Evolutionary conservation across 208 protist species (phyloP), one percentile per base, ranked within the genome.

Genomic region (Trypanosoma lewisi): DNA sequence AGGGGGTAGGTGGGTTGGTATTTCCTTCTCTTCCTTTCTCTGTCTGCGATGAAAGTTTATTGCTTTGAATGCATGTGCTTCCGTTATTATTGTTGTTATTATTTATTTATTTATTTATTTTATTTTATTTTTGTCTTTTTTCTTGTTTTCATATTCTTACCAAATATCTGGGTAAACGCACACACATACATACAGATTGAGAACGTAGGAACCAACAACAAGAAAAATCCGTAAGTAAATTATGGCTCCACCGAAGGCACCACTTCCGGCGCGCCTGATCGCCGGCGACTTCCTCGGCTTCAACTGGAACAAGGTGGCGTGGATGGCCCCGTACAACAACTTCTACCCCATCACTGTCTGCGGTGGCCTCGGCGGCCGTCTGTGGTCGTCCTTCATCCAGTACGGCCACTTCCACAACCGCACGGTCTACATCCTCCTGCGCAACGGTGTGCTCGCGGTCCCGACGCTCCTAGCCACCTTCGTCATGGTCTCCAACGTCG

Each of bases 301-400:
- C 62, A 93, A 93, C 79, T 93, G 87, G 87, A 90, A 84, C 76
- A 82, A 80, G 34, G 77, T 93, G 45, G 83, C 77, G 37, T 93
- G 87, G 87, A 93, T 93, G 87, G 87, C 87, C 5, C 87, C 87
- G 58, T 93, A 93, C 79, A 89, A 77, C 67, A 93, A 93, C 82
- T 90, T 93, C 64, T 93, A 93, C 73, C 87, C 87, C 54, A 85
- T 90, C 74, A 93, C 87, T 28, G 87, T 90, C 70, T 86, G 77
- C 75, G 87, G 82, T 54, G 87, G 87, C 53, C 83, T 83, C 74
- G 81, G 83, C 54, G 87, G 87, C 25, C 87, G 87, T 45, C 51
- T 93, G 62, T 93, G 83, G 83, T 93, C 87, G 27, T 89, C 81
- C 54, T 93, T 93, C 47, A 82, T 93, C 52, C 81, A 87, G 71